Evolutionary conservation across 1,139 yeast genomes (phyloP), one percentile per base, ranked within the genome.

Genomic region (Taphrina deformans): DNA sequence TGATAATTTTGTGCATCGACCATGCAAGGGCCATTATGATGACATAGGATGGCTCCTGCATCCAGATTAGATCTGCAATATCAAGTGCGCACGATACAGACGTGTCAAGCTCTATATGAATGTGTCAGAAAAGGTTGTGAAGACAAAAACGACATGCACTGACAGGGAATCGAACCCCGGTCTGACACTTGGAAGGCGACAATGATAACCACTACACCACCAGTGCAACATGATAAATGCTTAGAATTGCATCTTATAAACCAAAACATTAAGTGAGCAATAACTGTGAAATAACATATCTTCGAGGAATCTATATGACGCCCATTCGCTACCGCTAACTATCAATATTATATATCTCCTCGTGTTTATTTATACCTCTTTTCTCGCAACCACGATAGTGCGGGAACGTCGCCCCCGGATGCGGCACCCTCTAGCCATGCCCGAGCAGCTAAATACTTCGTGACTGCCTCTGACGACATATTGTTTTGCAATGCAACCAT

Each of bases 141-240:
- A n/a, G n/a, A n/a, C n/a, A n/a, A 31, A 31, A 31, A 31, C 35
- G 5, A 10, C 5, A 2, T 58, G 62, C 51, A 29, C 53, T 38
- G 33, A 46, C 55, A 35, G 62, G 62, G 62, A 58, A 29, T 58
- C 62, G 62, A 58, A 58, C 62, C 62, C 62, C 24, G 55, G 55
- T 58, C 45, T 46, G 41, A 45, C 62, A 50, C 53, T 58, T 58
- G 62, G 62, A 58, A 58, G 62, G 53, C 62, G 62, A 31, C 55
- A 31, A 35, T 58, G 29, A 33, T 45, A 58, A 58, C 62, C 62
- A 58, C 55, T 58, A 58, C 29, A 58, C 53, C 26, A 58, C 38
- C 41, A 33, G 55, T 33, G 55, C 55, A 38, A 35, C 40, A 14
- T 35, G 40, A 29, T 6, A 6, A 6, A 6, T 29, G 33, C 9